A percentile compares a stretch with the other conserved stretches of the same genome.
Evolutionary conservation across 2,329 filamentous ascomycete species (phyloP).

Genomic region (Endothia cerciana): DNA sequence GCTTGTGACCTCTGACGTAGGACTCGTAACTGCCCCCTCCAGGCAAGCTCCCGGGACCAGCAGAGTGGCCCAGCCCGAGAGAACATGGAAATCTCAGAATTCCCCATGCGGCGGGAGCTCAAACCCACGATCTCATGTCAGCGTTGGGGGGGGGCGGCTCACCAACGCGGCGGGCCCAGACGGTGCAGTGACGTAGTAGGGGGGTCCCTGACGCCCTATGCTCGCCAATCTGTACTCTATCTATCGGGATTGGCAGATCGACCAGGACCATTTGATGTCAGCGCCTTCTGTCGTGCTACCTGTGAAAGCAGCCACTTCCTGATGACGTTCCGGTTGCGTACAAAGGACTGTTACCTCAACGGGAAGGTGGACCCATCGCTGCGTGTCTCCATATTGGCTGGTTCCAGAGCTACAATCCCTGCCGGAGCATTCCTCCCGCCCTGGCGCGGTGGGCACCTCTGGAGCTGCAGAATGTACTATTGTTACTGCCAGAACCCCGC

Average conservation of each 20-base stretch:
- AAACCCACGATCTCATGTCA: background rate
- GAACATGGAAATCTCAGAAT: background rate
- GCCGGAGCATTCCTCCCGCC: constrained; percentile 6
- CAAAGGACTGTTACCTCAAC: background rate
- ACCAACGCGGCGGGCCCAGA: background rate
- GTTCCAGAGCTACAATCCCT: constrained; percentile 5
- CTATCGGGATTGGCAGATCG: background rate
- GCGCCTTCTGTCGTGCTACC: background rate
- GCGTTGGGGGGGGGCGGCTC: background rate
- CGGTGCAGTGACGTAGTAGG: background rate
- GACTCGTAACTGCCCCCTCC: too few species aligned
- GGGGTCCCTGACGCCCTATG: background rate
- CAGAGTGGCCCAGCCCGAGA: background rate
- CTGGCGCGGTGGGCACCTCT: background rate
- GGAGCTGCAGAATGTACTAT: background rate
- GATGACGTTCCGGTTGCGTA: constrained; percentile 3
- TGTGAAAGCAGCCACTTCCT: background rate
- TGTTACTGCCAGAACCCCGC: background rate
- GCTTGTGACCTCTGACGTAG: constrained; percentile 11
- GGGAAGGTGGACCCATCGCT: background rate
- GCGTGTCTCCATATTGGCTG: background rate
- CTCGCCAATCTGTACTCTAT: background rate
- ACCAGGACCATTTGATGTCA: background rate
- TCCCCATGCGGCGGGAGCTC: background rate
- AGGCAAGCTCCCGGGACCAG: too few species aligned